A percentile compares a stretch with the other conserved stretches of the same genome.
Evolutionary conservation across 345 rosid species (phyloP).

Genomic region (Eucalyptus cloeziana): DNA sequence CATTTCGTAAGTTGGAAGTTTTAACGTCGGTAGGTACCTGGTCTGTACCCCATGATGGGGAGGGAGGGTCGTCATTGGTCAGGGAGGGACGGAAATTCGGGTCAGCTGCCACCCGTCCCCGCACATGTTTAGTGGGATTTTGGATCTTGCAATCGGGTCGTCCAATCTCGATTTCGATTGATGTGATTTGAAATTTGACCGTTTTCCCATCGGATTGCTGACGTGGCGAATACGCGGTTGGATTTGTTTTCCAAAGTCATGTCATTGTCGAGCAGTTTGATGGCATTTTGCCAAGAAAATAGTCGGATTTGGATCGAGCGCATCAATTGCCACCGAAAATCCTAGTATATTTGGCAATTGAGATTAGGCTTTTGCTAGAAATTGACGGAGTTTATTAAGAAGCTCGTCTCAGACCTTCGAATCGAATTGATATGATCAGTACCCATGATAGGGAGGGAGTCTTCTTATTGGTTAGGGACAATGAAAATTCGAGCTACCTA

Average conservation of each 20-base stretch:
- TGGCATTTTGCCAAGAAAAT: not conserved
- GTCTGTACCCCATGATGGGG: not conserved
- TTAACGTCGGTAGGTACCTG: not conserved
- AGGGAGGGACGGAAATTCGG: not conserved
- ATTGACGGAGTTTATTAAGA: not conserved
- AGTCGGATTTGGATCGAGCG: rapidly evolving
- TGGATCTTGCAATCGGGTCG: not conserved
- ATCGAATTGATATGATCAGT: rapidly evolving
- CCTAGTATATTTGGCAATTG: not conserved
- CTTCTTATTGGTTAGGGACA: not conserved
- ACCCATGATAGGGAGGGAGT: not conserved
- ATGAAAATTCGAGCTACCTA: not conserved
- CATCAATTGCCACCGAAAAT: not conserved
- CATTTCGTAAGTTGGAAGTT: not conserved
- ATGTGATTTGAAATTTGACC: not conserved
- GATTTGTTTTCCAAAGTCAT: not conserved
- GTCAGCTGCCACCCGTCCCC: not conserved
- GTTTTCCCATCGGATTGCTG: not conserved
- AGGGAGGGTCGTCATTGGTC: not conserved
- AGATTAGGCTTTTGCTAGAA: not conserved
- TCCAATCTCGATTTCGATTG: not conserved
- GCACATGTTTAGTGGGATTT: not conserved
- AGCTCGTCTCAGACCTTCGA: rapidly evolving
- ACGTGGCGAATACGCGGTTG: not conserved
- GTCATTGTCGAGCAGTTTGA: rapidly evolving